Evolutionary conservation across 208 protist species (phyloP).

Genomic region (Balamuthia mandrillaris): DNA sequence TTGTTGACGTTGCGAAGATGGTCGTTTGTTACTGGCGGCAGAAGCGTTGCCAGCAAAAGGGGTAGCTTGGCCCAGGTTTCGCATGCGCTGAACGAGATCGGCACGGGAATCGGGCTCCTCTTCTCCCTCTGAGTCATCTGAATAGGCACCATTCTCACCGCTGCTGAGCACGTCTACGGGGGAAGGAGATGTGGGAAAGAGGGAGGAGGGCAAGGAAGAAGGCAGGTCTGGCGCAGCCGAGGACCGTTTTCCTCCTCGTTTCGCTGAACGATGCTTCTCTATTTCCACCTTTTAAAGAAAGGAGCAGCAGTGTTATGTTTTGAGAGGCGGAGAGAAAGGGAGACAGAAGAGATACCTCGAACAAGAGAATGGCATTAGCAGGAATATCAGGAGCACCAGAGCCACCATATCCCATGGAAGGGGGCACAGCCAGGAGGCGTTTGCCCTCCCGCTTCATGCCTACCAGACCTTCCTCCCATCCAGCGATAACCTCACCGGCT

Average conservation of each 20-base stretch:
- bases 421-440: not conserved
- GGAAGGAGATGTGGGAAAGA: not conserved
- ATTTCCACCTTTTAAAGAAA: not conserved
- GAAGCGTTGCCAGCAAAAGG: not conserved
- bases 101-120: not conserved
- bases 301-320: not conserved
- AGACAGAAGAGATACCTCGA: not conserved
- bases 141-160: no score
- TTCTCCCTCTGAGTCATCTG: no score
- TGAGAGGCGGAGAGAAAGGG: not conserved
- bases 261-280: not conserved
- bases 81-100: constrained; percentile 20
- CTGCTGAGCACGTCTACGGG: no score
- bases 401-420: not conserved
- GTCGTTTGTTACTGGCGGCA: not conserved
- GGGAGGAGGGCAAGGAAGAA: not conserved
- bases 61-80: not conserved
- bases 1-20: not conserved
- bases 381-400: not conserved
- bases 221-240: not conserved
- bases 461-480: constrained; percentile 11
- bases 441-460: constrained; percentile 20
- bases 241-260: not conserved
- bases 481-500: not conserved
- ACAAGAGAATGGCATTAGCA: not conserved